Conservation (phyloP, 179 eudicot genomes). For the Drosera spatulata region DNA sequence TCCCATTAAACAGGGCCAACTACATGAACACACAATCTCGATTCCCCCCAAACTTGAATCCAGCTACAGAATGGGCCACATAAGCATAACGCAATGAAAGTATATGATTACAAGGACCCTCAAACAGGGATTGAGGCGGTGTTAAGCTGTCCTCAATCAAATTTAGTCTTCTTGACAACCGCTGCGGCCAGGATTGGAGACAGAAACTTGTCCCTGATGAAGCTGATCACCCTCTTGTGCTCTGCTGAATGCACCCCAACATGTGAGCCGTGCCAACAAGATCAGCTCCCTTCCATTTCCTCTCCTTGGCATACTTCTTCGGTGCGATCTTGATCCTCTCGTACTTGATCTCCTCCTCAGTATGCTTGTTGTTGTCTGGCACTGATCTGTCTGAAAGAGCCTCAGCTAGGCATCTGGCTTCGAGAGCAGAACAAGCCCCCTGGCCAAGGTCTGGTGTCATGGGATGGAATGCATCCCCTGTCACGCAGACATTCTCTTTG, state of each 20-base stretch:
- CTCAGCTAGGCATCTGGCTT: constrained; percentile 1
- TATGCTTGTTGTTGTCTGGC: not conserved
- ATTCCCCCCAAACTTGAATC: too few relatives aligned
- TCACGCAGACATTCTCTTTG: too few relatives aligned
- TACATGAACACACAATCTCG: not conserved
- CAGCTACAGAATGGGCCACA: too few relatives aligned
- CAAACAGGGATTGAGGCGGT: too few relatives aligned
- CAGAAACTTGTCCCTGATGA: constrained; percentile 19
- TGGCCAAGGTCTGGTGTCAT: constrained; percentile 1
- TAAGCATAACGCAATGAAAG: too few relatives aligned
- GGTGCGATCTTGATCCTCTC: constrained; percentile 18
- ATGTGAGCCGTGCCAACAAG: constrained; percentile 13
- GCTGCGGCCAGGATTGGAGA: constrained; percentile 15
- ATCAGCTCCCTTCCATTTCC: too few relatives aligned
- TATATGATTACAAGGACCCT: too few relatives aligned
- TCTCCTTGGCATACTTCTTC: too few relatives aligned
- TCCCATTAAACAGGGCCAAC: not conserved
- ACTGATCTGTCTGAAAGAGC: not conserved
- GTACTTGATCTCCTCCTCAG: constrained; percentile 8
- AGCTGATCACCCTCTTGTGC: constrained; percentile 12
- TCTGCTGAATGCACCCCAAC: too few relatives aligned
- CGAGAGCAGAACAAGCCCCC: not conserved
- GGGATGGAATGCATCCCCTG: not conserved
- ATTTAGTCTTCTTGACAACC: constrained; percentile 18
- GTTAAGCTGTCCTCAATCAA: constrained; percentile 24